Evolutionary conservation across 2,329 filamentous ascomycete genomes (phyloP).

Genomic region (Arthroderma sp.): DNA sequence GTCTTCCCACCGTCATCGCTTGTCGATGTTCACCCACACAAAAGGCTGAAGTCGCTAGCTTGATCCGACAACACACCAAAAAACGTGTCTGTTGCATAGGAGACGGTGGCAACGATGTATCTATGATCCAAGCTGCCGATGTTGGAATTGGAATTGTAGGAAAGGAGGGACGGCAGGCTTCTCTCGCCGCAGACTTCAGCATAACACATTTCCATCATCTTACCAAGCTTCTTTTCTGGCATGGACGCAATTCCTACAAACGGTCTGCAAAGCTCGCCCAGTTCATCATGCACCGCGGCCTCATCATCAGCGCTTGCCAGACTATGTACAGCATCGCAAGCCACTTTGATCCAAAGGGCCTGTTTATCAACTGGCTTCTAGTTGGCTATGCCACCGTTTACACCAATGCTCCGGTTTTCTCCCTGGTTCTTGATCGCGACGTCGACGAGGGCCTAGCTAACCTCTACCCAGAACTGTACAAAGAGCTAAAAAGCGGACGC

Average conservation of each 20-base stretch:
- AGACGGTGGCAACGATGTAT: slow-evolving; percentile 95
- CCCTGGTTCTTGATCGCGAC: slow-evolving; percentile 84
- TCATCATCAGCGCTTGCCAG: slow-evolving; percentile 92
- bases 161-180: slow-evolving; percentile 92
- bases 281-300: slow-evolving; percentile 92
- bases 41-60: slow-evolving; percentile 81
- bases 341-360: slow-evolving; percentile 79
- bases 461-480: slow-evolving; percentile 93
- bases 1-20: slow-evolving; percentile 80
- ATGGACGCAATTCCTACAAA: slow-evolving; percentile 95
- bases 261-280: slow-evolving; percentile 88
- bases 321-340: slow-evolving; percentile 94
- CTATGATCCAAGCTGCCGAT: slow-evolving; percentile 97
- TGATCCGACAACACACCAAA: slow-evolving; percentile 83
- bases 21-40: slow-evolving; percentile 95
- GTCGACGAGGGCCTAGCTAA: slow-evolving; percentile 90
- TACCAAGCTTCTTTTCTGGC: slow-evolving; percentile 96
- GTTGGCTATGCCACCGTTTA: slow-evolving; percentile 95
- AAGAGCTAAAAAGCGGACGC: slow-evolving; percentile 81
- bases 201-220: slow-evolving; percentile 92
- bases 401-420: slow-evolving; percentile 85
- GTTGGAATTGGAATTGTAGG: slow-evolving; percentile 96
- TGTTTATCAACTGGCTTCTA: slow-evolving; percentile 94
- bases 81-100: slow-evolving; percentile 97
- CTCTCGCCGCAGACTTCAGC: slow-evolving; percentile 87